phyloP scores from a whole-genome alignment of 2,329 filamentous ascomycete genomes.

The Penicillium aurantiogriseum region DNA sequence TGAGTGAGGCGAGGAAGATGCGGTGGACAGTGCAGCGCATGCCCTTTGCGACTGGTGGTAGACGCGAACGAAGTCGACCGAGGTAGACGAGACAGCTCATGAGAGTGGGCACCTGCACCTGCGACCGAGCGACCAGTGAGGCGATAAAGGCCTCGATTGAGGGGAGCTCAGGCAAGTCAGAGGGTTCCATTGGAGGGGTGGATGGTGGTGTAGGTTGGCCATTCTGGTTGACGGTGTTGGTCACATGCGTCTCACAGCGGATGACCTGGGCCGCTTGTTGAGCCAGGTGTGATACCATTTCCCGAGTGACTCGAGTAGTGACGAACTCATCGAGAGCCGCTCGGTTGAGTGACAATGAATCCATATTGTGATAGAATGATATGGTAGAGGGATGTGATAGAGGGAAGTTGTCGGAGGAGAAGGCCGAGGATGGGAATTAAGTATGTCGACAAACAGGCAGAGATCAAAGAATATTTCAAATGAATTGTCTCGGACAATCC shows the following conservation, averaged over 20 bases:
- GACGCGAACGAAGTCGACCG: constrained; percentile 73
- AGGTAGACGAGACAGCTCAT: constrained; percentile 98
- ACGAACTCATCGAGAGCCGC: constrained; percentile 50
- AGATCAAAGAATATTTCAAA: background rate
- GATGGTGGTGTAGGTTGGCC: constrained; percentile 60
- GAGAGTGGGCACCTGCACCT: constrained; percentile 93
- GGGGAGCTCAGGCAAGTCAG: constrained; percentile 58
- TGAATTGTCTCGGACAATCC: background rate
- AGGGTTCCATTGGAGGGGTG: constrained; percentile 54
- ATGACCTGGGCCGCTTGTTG: constrained; percentile 49
- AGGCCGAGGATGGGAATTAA: constrained; percentile 3
- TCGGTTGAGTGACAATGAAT: constrained; percentile 34
- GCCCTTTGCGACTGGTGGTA: constrained; percentile 92
- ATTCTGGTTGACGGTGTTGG: constrained; percentile 41
- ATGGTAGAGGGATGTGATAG: too few relatives aligned
- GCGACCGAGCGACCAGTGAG: constrained; percentile 84
- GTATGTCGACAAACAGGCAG: background rate
- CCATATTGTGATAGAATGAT: constrained; percentile 3
- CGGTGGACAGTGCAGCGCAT: constrained; percentile 95
- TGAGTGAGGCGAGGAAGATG: constrained; percentile 75
- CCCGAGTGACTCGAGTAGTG: constrained; percentile 46
- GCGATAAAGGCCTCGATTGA: constrained; percentile 88
- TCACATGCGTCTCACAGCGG: constrained; percentile 53
- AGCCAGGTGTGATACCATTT: constrained; percentile 50
- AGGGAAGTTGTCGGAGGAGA: constrained; percentile 11